A percentile compares a stretch with the other conserved stretches of the same genome.
These are phyloP conservation scores for Penicillium sp. DNA, from an alignment of 2,329 filamentous ascomycete genomes.

Conservation along the genomic window DNA sequence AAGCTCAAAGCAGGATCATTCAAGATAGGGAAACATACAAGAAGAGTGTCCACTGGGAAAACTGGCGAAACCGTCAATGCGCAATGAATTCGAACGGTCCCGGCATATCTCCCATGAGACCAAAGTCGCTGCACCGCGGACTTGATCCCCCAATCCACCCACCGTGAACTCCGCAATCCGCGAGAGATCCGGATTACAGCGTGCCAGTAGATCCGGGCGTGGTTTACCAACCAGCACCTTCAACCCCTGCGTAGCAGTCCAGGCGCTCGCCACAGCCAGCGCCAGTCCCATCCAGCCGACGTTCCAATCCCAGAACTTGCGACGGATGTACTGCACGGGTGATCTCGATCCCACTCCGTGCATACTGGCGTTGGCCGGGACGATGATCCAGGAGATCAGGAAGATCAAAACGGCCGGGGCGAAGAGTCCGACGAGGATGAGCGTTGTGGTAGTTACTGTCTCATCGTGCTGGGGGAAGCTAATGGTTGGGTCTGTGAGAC, in stretches of 20 bases:
- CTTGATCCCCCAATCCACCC: slow-evolving; percentile 57
- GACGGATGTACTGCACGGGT: slow-evolving; percentile 69
- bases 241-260: slow-evolving; percentile 80
- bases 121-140: slow-evolving; percentile 63
- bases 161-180: slow-evolving; percentile 63
- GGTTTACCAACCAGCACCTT: slow-evolving; percentile 73
- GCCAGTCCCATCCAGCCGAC: slow-evolving; percentile 80
- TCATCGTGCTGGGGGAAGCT: slow-evolving; percentile 75
- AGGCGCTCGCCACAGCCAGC: slow-evolving; percentile 69
- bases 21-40: slow-evolving; percentile 43
- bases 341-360: slow-evolving; percentile 44
- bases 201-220: slow-evolving; percentile 63
- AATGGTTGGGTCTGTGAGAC: slow-evolving; percentile 72
- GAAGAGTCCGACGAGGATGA: slow-evolving; percentile 64
- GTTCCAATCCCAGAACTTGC: slow-evolving; percentile 90
- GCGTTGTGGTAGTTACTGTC: slow-evolving; percentile 67
- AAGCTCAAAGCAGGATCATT: background rate
- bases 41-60: slow-evolving; percentile 79
- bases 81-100: slow-evolving; percentile 57
- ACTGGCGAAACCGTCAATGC: slow-evolving; percentile 81
- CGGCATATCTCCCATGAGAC: slow-evolving; percentile 77
- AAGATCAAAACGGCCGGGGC: slow-evolving; percentile 69
- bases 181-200: slow-evolving; percentile 73
- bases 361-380: slow-evolving; percentile 69
- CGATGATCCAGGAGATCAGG: slow-evolving; percentile 66